Evolutionary conservation across 2,329 filamentous ascomycete genomes (phyloP), one percentile per base, ranked within the genome.

Genomic region (Sclerotinia minor): DNA sequence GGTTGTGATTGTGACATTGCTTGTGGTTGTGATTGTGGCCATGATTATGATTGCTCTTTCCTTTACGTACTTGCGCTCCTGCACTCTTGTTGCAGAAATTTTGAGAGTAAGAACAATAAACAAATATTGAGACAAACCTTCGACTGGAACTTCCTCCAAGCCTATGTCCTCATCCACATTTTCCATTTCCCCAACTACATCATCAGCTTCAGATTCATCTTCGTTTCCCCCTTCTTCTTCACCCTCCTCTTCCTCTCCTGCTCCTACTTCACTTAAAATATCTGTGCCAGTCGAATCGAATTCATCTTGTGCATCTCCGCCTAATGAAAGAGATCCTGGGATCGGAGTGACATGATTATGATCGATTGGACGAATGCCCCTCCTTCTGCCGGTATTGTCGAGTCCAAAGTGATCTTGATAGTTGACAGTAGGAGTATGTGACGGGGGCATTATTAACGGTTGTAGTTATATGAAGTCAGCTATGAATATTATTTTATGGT

Each of bases 161-260:
- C 45, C 71, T 47, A 60, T 60, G 47, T 64, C 67, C 35, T 59
- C 71, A 5, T 71, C 68, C 13, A 13, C 32, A 6, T 67, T 57
- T 8, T 41, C 58, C 19, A 52, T 32, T 21, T 45, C 68, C 38
- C 45, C 64, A 29, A 41, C 47, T 11, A 47, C 41, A 41, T 53
- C 67, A 19, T 64, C 54, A 3, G 29, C 53, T 17, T 63, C 59
- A 17, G 45, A 32, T 35, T 50, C 59, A 21, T 35, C 45, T 38
- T 41, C 38, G 3, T 54, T 69, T 32, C 60, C 68, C 15, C 64
- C 64, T 8, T 69, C 68, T 13, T 70, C 71, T 66, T 64, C 67
- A 29, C 53, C 60, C 26, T 69, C 70, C 3, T 65, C 64, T 5
- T 69, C 68, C 13, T 70, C 71, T 5, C 71, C 69, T 13, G n/a